A percentile compares a stretch with the other conserved stretches of the same genome.
Conservation (phyloP, 352 stramenopile species). For the Phytophthora sojae region DNA sequence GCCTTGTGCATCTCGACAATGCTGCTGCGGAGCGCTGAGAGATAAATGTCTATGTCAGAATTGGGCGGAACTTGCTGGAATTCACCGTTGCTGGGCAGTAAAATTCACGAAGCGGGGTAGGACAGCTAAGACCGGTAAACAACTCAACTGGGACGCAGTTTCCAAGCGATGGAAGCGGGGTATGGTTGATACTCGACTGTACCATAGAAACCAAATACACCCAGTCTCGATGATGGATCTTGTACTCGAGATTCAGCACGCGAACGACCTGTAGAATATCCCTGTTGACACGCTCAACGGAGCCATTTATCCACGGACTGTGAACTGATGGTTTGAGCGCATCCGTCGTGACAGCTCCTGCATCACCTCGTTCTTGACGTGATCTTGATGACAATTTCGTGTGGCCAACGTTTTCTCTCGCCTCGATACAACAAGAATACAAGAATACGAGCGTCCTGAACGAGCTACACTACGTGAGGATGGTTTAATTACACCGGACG, state of each 20-base stretch:
- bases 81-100: not conserved
- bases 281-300: constrained; percentile 37
- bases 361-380: constrained; percentile 3
- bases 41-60: constrained; percentile 1
- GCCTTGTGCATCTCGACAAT: not conserved
- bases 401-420: too few species aligned
- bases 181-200: constrained; percentile 44
- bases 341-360: constrained; percentile 2
- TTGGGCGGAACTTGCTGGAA: not conserved
- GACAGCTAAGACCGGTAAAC: constrained; percentile 18
- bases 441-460: too few species aligned
- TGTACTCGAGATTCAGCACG: constrained; percentile 28
- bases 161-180: constrained; percentile 24
- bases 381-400: not conserved
- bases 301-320: constrained; percentile 42
- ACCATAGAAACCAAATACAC: constrained; percentile 29
- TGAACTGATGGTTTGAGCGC: constrained; percentile 32
- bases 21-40: not conserved
- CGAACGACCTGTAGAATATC: constrained; percentile 39
- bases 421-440: too few species aligned
- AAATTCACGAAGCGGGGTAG: constrained; percentile 15
- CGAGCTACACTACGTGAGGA: not conserved
- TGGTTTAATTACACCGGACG: not conserved
- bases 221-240: constrained; percentile 28
- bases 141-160: constrained; percentile 31